Evolutionary conservation across 352 stramenopile species (phyloP).

Genomic region (Globisporangium cylindrosporum): DNA sequence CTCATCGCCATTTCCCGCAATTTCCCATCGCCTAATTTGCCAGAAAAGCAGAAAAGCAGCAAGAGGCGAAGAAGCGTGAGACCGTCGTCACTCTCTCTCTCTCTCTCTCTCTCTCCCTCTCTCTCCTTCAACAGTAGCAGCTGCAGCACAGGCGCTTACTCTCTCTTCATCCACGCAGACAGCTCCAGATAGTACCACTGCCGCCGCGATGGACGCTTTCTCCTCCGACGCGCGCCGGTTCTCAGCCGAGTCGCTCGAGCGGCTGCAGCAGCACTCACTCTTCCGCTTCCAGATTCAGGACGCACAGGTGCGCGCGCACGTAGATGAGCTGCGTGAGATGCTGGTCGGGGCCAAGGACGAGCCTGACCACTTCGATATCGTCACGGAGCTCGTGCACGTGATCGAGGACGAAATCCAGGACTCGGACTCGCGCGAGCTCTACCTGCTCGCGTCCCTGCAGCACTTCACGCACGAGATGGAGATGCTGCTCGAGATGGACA

Average conservation of each 20-base stretch:
- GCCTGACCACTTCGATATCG: slow-evolving; percentile 41
- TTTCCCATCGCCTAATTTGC: not conserved
- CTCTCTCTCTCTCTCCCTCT: not conserved
- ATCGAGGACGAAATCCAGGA: slow-evolving; percentile 49
- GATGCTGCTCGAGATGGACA: slow-evolving; percentile 53
- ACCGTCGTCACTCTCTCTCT: not conserved
- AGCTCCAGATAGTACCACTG: not conserved
- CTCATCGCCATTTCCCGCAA: not conserved
- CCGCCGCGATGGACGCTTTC: not conserved
- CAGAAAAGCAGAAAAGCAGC: not conserved
- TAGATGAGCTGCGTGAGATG: slow-evolving; percentile 48
- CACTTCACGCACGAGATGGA: slow-evolving; percentile 69
- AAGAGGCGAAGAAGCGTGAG: not conserved
- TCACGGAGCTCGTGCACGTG: slow-evolving; percentile 28
- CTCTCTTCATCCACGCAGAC: not conserved
- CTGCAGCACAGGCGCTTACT: not conserved
- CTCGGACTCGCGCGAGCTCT: slow-evolving; percentile 35
- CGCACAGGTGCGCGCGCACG: slow-evolving; percentile 27
- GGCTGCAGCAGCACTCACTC: slow-evolving; percentile 46
- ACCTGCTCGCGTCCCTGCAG: slow-evolving; percentile 53
- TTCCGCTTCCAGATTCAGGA: slow-evolving; percentile 70
- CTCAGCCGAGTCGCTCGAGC: slow-evolving; percentile 24
- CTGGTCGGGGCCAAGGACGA: slow-evolving; percentile 39
- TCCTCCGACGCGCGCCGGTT: slow-evolving; percentile 1
- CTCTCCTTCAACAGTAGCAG: not conserved